Base-by-base conservation (phyloP, 202 grass and related monocot genomes). In the Eragrostis tef region DNA sequence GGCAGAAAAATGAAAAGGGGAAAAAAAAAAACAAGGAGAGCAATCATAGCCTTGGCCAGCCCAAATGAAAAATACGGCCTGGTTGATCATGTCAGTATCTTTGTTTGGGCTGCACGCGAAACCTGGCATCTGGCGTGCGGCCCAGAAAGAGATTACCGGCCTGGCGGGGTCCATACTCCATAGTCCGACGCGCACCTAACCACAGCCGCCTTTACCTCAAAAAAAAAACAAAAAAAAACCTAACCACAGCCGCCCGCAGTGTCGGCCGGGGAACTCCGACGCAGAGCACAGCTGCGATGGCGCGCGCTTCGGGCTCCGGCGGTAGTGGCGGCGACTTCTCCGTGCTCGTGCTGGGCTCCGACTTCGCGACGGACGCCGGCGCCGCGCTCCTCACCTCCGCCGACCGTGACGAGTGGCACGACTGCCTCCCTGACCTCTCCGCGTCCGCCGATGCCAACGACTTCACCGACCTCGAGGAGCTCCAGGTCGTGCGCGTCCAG, bases 401-500 rank as follows among this genome's bases (percentile, higher is more conserved):
- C 22, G 81, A 90, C 29, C 81, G 68, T 36, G 90, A 91, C 22
- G 78, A 83, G 75, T 99, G 96, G 93, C 92, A 95, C 74, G 96
- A 95, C 74, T 99, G 92, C 87, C 58, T 69, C 51, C 54, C 89
- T 22, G 44, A 86, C 75, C 87, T 91, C 74, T 19, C 75, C 53
- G 67, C 51, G 0, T 9, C 39, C 50, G 25, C 62, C 60, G 74
- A 60, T 45, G 89, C 27, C 26, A 70, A 62, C 68, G 89, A 88
- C 83, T 98, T 98, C 92, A 88, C 87, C 19, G 95, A 93, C 88
- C 93, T 99, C 59, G 90, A 99, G 67, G 92, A 89, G 27, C 90
- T 91, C 70, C 96, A 93, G 83, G 89, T 88, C 61, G 82, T 99
- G 58, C 90, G 89, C 20, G 45, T 99, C 7, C 80, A 93, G 60